Conservation (phyloP, 164 flowering plant genomes). For the Magnolia kwangsiensis region DNA sequence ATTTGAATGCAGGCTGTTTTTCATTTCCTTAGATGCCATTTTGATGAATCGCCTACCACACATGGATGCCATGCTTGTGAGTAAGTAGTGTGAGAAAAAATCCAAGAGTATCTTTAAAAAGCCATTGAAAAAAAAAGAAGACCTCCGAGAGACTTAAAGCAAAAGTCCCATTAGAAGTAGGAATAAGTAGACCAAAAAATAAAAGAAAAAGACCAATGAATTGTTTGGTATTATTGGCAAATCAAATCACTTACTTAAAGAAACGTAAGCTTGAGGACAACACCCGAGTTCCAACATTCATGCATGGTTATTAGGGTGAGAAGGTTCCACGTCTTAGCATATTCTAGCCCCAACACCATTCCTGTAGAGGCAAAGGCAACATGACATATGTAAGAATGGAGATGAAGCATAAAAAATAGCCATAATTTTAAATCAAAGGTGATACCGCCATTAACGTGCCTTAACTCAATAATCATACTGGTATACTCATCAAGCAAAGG, state of each 20-base stretch:
- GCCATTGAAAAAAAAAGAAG: too few relatives aligned
- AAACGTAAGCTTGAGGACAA: conserved; percentile 14
- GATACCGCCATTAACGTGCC: background rate
- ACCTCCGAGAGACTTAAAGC: too few relatives aligned
- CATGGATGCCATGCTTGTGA: too few relatives aligned
- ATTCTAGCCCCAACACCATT: conserved; percentile 21
- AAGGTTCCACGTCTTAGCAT: conserved; percentile 28
- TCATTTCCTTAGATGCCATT: too few relatives aligned
- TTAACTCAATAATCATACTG: background rate
- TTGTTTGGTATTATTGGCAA: too few relatives aligned
- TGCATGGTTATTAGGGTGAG: conserved; percentile 26
- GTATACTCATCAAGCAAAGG: background rate
- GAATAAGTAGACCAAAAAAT: too few relatives aligned
- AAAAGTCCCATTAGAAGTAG: too few relatives aligned
- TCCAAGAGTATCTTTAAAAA: too few relatives aligned
- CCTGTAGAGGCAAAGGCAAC: conserved; percentile 14
- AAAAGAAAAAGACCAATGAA: too few relatives aligned
- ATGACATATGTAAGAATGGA: background rate
- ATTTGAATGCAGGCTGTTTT: too few relatives aligned
- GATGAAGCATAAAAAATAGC: background rate
- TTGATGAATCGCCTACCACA: too few relatives aligned
- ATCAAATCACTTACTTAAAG: conserved; percentile 18
- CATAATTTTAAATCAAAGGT: background rate
- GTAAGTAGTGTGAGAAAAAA: too few relatives aligned
- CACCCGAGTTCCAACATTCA: conserved; percentile 30